Percentiles rank a stretch among this genome's conserved stretches.
Evolutionary conservation across 2,329 filamentous ascomycete genomes (phyloP).

Genomic region (Aspergillus flavus): DNA sequence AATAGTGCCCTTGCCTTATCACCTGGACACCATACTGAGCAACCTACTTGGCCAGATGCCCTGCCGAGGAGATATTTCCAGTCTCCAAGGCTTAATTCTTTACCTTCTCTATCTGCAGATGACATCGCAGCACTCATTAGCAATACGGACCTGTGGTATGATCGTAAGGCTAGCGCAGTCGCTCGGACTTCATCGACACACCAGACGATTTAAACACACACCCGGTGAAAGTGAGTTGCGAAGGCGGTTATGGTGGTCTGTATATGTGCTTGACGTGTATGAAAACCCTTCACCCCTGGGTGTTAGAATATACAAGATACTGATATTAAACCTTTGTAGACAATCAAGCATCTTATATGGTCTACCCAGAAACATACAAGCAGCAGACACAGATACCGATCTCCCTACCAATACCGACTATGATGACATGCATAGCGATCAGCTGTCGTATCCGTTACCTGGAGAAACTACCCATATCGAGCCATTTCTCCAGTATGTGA

Average conservation of each 20-base stretch:
- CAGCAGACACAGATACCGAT: slow-evolving; percentile 3
- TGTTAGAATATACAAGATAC: no score
- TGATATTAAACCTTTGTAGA: neutral
- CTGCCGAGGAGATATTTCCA: no score
- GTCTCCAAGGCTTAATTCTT: no score
- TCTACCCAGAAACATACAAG: neutral
- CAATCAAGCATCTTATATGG: slow-evolving; percentile 2
- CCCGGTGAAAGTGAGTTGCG: slow-evolving; percentile 3
- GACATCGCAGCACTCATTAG: no score
- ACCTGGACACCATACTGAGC: no score
- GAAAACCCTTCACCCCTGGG: neutral
- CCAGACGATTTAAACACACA: slow-evolving; percentile 1
- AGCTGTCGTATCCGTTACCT: neutral
- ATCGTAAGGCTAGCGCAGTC: no score
- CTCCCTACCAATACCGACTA: slow-evolving; percentile 2
- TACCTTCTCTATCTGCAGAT: no score
- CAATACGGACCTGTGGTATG: no score
- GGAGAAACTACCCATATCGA: slow-evolving; percentile 3
- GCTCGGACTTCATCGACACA: no score
- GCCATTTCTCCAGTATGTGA: neutral
- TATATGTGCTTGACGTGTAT: slow-evolving; percentile 5
- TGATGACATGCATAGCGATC: neutral
- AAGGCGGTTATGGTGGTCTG: slow-evolving; percentile 5
- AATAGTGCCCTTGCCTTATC: no score
- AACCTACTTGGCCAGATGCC: no score